phyloP scores from a whole-genome alignment of 768 basidiomycete genomes.

The Kwoniella sp. region DNA sequence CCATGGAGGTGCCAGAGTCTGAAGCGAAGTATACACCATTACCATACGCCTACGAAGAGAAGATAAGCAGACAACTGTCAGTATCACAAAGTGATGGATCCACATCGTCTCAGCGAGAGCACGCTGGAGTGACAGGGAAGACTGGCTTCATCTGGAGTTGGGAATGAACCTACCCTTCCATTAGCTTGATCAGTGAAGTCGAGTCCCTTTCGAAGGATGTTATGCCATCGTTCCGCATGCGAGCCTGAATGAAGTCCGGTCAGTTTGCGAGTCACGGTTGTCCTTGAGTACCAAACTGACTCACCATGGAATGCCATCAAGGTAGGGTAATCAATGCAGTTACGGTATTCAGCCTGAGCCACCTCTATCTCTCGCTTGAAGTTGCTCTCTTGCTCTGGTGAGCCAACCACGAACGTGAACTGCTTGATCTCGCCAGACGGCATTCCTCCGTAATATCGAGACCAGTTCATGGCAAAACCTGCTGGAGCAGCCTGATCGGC shows the following conservation, averaged over 20 bases:
- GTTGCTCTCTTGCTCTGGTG: conserved; percentile 35
- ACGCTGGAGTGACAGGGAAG: background rate
- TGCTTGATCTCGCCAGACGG: conserved; percentile 21
- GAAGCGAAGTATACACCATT: conserved; percentile 43
- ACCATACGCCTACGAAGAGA: conserved; percentile 36
- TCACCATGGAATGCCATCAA: conserved; percentile 37
- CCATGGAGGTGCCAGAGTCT: conserved; percentile 28
- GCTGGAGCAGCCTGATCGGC: background rate
- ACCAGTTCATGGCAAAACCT: background rate
- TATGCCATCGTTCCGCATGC: conserved; percentile 34
- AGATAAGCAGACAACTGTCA: too few relatives aligned
- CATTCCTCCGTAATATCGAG: background rate
- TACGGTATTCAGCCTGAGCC: conserved; percentile 18
- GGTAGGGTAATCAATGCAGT: conserved; percentile 27
- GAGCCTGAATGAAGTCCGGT: conserved; percentile 22
- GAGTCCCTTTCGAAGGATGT: conserved; percentile 38
- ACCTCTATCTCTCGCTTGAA: conserved; percentile 32
- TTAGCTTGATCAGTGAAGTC: conserved; percentile 33
- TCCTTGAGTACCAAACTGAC: background rate
- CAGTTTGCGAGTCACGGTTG: background rate
- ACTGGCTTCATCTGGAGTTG: too few relatives aligned
- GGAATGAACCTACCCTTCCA: conserved; percentile 28
- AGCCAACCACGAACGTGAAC: conserved; percentile 40
- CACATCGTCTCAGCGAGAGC: too few relatives aligned
- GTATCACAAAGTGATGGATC: background rate